Evolutionary conservation across 495 filamentous ascomycete genomes (phyloP).

Genomic region (Tuber calosporum): DNA sequence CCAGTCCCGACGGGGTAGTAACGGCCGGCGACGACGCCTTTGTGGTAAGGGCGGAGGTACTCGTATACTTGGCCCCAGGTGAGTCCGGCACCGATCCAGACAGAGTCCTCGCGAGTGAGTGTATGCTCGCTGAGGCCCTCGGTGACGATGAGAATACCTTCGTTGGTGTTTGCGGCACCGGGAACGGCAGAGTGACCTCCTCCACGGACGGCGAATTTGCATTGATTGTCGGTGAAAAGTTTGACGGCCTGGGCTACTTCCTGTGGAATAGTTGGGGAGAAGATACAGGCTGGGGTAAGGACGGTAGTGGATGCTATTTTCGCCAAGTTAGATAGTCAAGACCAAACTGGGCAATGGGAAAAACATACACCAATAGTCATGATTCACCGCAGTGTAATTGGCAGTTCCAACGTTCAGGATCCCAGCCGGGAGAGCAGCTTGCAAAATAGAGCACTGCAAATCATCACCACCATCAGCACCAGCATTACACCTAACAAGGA

Average conservation of each 20-base stretch:
- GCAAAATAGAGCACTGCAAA: background rate
- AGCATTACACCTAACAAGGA: background rate
- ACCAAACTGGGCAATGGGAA: background rate
- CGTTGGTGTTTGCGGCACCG: constrained; percentile 17
- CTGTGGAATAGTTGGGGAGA: background rate
- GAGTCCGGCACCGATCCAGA: constrained; percentile 45
- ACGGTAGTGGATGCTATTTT: background rate
- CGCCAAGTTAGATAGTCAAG: background rate
- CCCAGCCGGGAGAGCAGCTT: background rate
- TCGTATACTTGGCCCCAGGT: constrained; percentile 54
- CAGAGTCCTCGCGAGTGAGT: background rate
- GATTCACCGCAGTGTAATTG: background rate
- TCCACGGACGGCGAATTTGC: constrained; percentile 13
- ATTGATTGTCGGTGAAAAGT: background rate
- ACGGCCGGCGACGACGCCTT: constrained; percentile 54
- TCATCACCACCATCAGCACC: background rate
- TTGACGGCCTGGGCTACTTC: background rate
- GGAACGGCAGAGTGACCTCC: constrained; percentile 14
- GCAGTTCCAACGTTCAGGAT: background rate
- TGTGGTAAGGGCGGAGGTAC: constrained; percentile 46
- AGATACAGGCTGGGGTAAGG: background rate
- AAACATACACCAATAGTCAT: background rate
- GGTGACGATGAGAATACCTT: constrained; percentile 15
- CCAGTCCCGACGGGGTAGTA: constrained; percentile 52
- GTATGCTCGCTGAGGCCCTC: background rate